Conservation (phyloP, 2,329 filamentous ascomycete genomes). For the Arthrinium phaeospermum region DNA sequence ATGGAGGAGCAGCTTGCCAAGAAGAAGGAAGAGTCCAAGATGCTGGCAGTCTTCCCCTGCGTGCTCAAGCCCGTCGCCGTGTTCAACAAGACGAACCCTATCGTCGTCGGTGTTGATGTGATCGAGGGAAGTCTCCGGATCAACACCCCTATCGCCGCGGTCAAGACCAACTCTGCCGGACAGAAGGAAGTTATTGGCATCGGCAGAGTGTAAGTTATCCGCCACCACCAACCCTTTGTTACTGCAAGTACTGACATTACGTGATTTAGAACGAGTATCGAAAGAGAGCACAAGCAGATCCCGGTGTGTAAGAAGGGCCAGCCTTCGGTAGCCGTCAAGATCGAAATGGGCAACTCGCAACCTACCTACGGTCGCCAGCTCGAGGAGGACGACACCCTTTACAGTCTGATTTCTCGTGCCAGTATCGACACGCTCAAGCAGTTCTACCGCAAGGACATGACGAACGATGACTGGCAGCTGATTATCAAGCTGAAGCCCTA, state of each 20-base stretch:
- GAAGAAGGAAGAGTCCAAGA: slow-evolving; percentile 95
- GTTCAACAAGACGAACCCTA: slow-evolving; percentile 98
- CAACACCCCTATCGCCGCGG: slow-evolving; percentile 86
- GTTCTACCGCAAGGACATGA: slow-evolving; percentile 72
- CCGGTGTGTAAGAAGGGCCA: slow-evolving; percentile 92
- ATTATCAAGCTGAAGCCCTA: slow-evolving; percentile 95
- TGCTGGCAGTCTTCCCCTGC: slow-evolving; percentile 96
- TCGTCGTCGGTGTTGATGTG: slow-evolving; percentile 94
- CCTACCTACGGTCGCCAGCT: slow-evolving; percentile 94
- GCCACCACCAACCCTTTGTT: background rate
- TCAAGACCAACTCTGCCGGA: slow-evolving; percentile 82
- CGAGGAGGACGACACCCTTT: slow-evolving; percentile 87
- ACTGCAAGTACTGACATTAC: background rate
- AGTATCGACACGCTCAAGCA: slow-evolving; percentile 97
- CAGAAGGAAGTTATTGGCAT: slow-evolving; percentile 83
- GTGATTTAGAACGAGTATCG: slow-evolving; percentile 79
- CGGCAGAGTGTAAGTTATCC: slow-evolving; percentile 84
- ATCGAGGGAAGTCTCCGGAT: slow-evolving; percentile 85
- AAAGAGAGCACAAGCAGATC: slow-evolving; percentile 96
- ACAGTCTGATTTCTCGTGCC: slow-evolving; percentile 83
- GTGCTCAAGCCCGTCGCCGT: slow-evolving; percentile 88
- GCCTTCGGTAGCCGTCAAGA: slow-evolving; percentile 97
- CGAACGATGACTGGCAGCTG: slow-evolving; percentile 87
- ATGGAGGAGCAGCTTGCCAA: slow-evolving; percentile 86
- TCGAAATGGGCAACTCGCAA: slow-evolving; percentile 90